Evolutionary conservation across 2,329 filamentous ascomycete genomes (phyloP).

Genomic region (Remersonia thermophila): DNA sequence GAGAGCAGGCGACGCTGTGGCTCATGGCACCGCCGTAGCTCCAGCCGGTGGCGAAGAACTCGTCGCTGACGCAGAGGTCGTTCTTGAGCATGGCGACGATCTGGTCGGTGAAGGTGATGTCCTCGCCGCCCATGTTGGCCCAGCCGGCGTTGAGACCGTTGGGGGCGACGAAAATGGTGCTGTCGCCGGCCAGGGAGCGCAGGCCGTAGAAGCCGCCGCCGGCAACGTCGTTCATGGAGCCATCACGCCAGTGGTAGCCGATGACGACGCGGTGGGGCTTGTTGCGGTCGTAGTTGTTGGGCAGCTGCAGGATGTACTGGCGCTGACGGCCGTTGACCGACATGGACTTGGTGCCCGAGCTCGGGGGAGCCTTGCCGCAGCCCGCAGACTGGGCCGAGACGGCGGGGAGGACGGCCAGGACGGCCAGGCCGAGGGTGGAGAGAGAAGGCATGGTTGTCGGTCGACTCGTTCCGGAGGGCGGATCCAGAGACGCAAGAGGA

Average conservation of each 20-base stretch:
- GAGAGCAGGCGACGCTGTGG: constrained; percentile 29
- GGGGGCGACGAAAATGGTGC: constrained; percentile 33
- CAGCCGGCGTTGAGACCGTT: constrained; percentile 32
- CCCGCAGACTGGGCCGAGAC: constrained; percentile 17
- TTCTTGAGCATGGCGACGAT: constrained; percentile 26
- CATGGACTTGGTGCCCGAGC: constrained; percentile 21
- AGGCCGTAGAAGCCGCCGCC: constrained; percentile 29
- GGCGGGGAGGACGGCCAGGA: constrained; percentile 2
- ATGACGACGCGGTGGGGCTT: constrained; percentile 30
- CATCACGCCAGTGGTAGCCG: constrained; percentile 28
- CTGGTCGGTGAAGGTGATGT: constrained; percentile 29
- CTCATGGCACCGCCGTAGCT: constrained; percentile 33
- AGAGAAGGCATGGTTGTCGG: constrained; percentile 3
- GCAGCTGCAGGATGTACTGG: constrained; percentile 25
- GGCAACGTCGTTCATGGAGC: constrained; percentile 27
- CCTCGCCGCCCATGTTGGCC: constrained; percentile 30
- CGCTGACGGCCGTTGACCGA: constrained; percentile 27
- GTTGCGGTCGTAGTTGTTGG: constrained; percentile 24
- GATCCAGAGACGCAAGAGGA: neutral
- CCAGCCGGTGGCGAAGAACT: constrained; percentile 32
- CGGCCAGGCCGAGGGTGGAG: constrained; percentile 2
- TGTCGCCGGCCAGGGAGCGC: constrained; percentile 21
- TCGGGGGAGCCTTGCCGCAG: constrained; percentile 23
- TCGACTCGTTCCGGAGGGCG: neutral
- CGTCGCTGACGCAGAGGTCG: constrained; percentile 30